Percentiles rank a stretch among this genome's conserved stretches.
These are phyloP conservation scores for Scheffersomyces amazonensis DNA, from an alignment of 805 yeast species.

Conservation along the genomic window DNA sequence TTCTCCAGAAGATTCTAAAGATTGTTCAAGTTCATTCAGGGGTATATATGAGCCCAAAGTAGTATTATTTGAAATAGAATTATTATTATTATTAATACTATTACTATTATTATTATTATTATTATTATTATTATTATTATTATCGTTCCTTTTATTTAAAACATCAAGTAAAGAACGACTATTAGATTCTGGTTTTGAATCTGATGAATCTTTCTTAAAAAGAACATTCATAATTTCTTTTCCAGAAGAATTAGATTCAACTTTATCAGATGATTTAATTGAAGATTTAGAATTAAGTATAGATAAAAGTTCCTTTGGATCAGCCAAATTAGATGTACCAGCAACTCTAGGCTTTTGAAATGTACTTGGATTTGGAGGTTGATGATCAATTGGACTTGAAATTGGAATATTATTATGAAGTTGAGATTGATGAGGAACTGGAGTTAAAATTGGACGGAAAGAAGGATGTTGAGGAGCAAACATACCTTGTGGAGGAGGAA, in stretches of 20 bases:
- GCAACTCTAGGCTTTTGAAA: slow-evolving; percentile 27
- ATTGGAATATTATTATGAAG: slow-evolving; percentile 8
- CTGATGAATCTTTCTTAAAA: neutral
- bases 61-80: too few species aligned
- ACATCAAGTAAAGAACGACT: neutral
- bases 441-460: slow-evolving; percentile 5
- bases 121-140: too few species aligned
- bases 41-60: slow-evolving; percentile 7
- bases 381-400: slow-evolving; percentile 1
- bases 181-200: neutral
- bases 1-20: slow-evolving; percentile 3
- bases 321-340: neutral
- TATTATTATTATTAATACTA: too few species aligned
- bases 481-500: neutral
- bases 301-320: slow-evolving; percentile 1
- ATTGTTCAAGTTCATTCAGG: slow-evolving; percentile 24
- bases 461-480: slow-evolving; percentile 1
- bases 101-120: too few species aligned
- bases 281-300: neutral
- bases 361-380: slow-evolving; percentile 35
- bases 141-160: neutral
- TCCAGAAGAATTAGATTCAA: neutral
- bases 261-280: neutral
- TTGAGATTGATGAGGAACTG: slow-evolving; percentile 4
- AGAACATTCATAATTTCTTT: neutral